phyloP scores from a whole-genome alignment of 441 rosid genomes.

The Pelargonium australe region DNA sequence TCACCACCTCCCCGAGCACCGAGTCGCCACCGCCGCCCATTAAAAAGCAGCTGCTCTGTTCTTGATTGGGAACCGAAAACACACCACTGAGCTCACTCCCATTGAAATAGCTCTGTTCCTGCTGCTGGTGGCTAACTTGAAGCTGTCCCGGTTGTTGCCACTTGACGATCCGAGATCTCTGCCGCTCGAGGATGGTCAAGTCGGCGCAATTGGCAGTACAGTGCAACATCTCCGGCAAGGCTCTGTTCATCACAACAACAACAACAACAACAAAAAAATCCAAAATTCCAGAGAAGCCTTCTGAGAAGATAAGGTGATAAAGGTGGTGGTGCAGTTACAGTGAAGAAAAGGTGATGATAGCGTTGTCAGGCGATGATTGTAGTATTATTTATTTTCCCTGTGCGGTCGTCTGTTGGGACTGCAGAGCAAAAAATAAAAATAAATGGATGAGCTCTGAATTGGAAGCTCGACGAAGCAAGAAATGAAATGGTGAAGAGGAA shows the following conservation, averaged over 20 bases:
- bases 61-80: constrained; percentile 23
- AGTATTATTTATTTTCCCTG: no score
- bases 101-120: constrained; percentile 12
- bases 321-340: not conserved
- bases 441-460: no score
- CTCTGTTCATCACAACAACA: constrained; percentile 29
- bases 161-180: constrained; percentile 34
- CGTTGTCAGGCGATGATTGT: no score
- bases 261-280: not conserved
- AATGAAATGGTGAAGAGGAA: not conserved
- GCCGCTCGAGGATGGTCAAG: constrained; percentile 60
- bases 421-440: no score
- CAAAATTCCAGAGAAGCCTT: not conserved
- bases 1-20: constrained; percentile 19
- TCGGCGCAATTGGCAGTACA: constrained; percentile 28
- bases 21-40: constrained; percentile 22
- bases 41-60: constrained; percentile 1
- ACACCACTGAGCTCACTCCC: constrained; percentile 27
- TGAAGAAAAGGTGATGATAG: no score
- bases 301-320: not conserved
- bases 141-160: constrained; percentile 33
- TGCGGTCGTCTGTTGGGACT: no score
- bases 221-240: constrained; percentile 40
- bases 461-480: no score
- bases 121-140: constrained; percentile 9